phyloP scores from a whole-genome alignment of 75 land plant species.

The Sequoiadendron giganteum region DNA sequence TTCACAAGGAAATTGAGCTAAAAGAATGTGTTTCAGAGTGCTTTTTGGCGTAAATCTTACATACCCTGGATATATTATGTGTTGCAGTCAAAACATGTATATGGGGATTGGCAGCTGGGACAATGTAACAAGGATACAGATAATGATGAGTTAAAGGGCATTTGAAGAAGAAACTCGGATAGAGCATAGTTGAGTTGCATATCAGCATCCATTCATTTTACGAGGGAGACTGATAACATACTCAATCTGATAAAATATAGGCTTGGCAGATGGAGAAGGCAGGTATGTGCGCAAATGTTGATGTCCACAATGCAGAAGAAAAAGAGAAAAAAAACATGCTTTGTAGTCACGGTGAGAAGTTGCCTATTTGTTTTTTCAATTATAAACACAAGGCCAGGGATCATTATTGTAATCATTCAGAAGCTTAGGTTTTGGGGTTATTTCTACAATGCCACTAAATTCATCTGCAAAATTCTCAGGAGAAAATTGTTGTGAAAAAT shows the following conservation, averaged over 20 bases:
- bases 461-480: constrained; percentile 11
- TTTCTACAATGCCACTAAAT: constrained; percentile 20
- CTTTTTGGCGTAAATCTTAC: constrained; percentile 14
- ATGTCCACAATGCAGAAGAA: constrained; percentile 18
- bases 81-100: constrained; percentile 15
- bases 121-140: constrained; percentile 11
- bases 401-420: constrained; percentile 12
- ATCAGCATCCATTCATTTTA: constrained; percentile 8
- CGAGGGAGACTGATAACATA: constrained; percentile 1
- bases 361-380: constrained; percentile 18
- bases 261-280: constrained; percentile 4
- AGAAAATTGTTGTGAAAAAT: constrained; percentile 22
- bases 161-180: constrained; percentile 15
- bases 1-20: constrained; percentile 1
- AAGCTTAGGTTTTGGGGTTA: constrained; percentile 22
- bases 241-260: constrained; percentile 13
- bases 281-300: constrained; percentile 13
- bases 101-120: constrained; percentile 22
- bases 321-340: constrained; percentile 10
- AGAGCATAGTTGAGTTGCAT: constrained; percentile 17
- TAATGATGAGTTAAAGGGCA: constrained; percentile 10
- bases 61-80: constrained; percentile 15
- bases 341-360: constrained; percentile 16
- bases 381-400: constrained; percentile 17
- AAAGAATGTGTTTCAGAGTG: constrained; percentile 16